Evolutionary conservation across 2,329 filamentous ascomycete species (phyloP), one percentile per base, ranked within the genome.

Genomic region (Herpomyces periplanetae): DNA sequence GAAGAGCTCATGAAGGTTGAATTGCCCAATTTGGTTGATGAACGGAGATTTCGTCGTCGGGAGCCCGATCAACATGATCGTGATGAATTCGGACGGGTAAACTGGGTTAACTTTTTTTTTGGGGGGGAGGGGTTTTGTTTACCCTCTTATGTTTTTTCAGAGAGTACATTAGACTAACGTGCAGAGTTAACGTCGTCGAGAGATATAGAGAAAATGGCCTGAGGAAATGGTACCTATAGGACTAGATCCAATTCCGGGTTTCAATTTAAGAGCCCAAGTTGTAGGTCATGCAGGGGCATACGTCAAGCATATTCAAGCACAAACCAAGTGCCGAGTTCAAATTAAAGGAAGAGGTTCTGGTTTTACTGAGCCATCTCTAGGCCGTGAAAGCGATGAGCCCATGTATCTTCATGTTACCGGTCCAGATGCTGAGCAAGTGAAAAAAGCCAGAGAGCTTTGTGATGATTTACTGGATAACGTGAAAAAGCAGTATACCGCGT

Each of bases 371-470:
- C 57, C 62, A 17, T 56, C 62, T 13, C 84, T 71, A n/a, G 65
- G 66, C 26, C 53, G 47, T 16, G 80, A 96, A 40, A 85, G 69
- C 27, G 75, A 96, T 18, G 75, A 91, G 35, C 56, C 69, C 2
- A 91, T 96, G 71, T 91, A 71, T 34, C 49, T 96, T 17, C 73
- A 91, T 37, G 73, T 91, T 27, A 66, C 80, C 25, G 75, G 73
- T 3, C 80, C 80, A 4, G 69, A 88, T 34, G 52, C 65, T 8
- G 52, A 54, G 24, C 69, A 84, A 45, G 75, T 96, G 13, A 51
- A 71, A 24, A 59, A 58, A 28, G 80, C 68, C 14, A 85, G 80
- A 36, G 58, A 66, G 27, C 57, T 88, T 17, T 91, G 75, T 35
- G 55, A 75, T 29, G 71, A 87, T 30, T 46, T 96, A 19, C 51